These are phyloP conservation scores for Raphanus sativus DNA, from an alignment of 345 rosid genomes.

Conservation along the genomic window DNA sequence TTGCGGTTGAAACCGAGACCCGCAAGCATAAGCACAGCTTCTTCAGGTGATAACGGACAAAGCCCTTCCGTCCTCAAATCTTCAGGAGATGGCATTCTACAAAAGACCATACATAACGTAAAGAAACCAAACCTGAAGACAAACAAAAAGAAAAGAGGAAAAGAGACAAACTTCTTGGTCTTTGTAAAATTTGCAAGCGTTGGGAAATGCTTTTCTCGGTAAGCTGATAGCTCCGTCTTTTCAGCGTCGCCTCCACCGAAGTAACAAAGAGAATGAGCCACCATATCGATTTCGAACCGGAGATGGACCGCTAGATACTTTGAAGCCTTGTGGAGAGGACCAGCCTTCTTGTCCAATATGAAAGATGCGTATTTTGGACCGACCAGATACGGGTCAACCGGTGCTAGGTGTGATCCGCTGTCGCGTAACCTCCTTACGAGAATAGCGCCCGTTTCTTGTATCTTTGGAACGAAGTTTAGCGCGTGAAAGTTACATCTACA, in stretches of 20 bases:
- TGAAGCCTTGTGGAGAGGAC: slow-evolving; percentile 52
- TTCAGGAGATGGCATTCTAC: slow-evolving; percentile 76
- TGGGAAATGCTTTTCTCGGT: slow-evolving; percentile 85
- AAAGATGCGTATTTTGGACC: slow-evolving; percentile 62
- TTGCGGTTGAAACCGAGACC: slow-evolving; percentile 88
- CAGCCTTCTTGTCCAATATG: slow-evolving; percentile 40
- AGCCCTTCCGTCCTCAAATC: slow-evolving; percentile 78
- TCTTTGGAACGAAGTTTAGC: slow-evolving; percentile 67
- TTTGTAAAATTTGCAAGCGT: slow-evolving; percentile 61
- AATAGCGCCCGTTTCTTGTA: slow-evolving; percentile 81
- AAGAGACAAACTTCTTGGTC: slow-evolving; percentile 51
- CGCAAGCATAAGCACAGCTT: slow-evolving; percentile 87
- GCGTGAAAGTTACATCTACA: slow-evolving; percentile 98
- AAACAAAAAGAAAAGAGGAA: not conserved
- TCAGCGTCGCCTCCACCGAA: slow-evolving; percentile 91
- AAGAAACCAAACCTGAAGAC: not conserved
- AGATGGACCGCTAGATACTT: slow-evolving; percentile 82
- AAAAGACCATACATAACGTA: not conserved
- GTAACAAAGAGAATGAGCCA: slow-evolving; percentile 94
- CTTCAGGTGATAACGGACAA: slow-evolving; percentile 94
- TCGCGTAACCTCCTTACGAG: slow-evolving; percentile 73
- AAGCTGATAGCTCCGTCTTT: slow-evolving; percentile 62
- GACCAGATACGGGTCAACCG: slow-evolving; percentile 68
- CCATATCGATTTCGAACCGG: slow-evolving; percentile 96
- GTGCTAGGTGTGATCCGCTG: slow-evolving; percentile 51